Evolutionary conservation across 1,139 yeast species (phyloP).

Genomic region (Geotrichum citri-aurantii): DNA sequence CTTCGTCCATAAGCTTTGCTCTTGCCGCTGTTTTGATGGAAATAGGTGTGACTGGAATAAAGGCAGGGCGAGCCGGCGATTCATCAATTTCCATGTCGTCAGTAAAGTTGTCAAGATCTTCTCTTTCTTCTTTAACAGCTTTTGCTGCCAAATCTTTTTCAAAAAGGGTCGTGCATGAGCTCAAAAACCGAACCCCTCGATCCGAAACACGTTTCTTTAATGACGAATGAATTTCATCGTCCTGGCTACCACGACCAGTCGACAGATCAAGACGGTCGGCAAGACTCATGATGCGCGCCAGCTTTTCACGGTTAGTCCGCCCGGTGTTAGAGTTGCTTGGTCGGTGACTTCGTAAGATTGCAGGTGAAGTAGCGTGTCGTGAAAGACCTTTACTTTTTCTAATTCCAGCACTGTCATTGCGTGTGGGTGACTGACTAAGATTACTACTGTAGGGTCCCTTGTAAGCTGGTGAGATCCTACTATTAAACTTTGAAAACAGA

Average conservation of each 20-base stretch:
- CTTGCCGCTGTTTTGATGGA: neutral
- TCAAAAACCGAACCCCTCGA: neutral
- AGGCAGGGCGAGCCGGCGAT: neutral
- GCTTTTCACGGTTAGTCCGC: neutral
- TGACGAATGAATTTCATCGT: neutral
- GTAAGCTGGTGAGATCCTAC: neutral
- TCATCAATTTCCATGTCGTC: neutral
- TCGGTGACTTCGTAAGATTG: neutral
- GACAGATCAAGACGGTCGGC: neutral
- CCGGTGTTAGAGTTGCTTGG: neutral
- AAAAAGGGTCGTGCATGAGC: neutral
- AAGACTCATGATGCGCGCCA: neutral
- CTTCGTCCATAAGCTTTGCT: neutral
- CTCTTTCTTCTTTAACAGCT: neutral
- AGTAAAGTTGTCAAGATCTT: neutral
- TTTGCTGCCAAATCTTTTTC: neutral
- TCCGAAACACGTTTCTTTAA: neutral
- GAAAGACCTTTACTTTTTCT: neutral
- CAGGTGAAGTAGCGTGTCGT: neutral
- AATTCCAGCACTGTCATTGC: neutral
- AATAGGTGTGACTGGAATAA: neutral
- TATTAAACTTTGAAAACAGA: neutral
- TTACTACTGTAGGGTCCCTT: neutral
- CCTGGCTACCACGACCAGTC: neutral
- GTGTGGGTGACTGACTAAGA: neutral